A percentile compares a stretch with the other conserved stretches of the same genome.
Conservation (phyloP, 306 rosid genomes). For the Senna tora region DNA sequence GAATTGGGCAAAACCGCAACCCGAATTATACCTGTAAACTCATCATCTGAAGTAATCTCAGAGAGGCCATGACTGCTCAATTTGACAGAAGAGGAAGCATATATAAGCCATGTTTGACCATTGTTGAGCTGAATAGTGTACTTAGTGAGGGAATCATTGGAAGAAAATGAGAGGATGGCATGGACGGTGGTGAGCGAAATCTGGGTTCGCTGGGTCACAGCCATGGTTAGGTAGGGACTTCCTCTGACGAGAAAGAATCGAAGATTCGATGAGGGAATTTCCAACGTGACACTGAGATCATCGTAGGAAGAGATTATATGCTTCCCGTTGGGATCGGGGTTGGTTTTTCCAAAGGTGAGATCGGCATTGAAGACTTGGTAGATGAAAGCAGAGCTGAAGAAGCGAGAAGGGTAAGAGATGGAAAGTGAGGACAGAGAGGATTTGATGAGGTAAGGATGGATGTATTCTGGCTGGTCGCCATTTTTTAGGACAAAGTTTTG, state of each 20-base stretch:
- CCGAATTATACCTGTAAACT: slow-evolving; percentile 66
- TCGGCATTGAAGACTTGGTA: slow-evolving; percentile 74
- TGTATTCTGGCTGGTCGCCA: slow-evolving; percentile 73
- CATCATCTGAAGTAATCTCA: slow-evolving; percentile 45
- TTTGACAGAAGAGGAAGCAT: slow-evolving; percentile 58
- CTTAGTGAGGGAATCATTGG: slow-evolving; percentile 51
- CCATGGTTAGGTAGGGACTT: slow-evolving; percentile 70
- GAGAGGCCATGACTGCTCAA: slow-evolving; percentile 40
- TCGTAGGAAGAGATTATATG: slow-evolving; percentile 65
- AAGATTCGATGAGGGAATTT: slow-evolving; percentile 66
- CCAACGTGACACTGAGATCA: slow-evolving; percentile 79
- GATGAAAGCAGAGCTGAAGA: slow-evolving; percentile 52
- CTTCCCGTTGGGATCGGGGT: slow-evolving; percentile 25
- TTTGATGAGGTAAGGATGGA: slow-evolving; percentile 82
- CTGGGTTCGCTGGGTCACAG: slow-evolving; percentile 43
- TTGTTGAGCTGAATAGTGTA: slow-evolving; percentile 65
- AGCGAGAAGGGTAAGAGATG: slow-evolving; percentile 65
- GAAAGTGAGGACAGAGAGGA: slow-evolving; percentile 59
- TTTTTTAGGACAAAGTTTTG: slow-evolving; percentile 72
- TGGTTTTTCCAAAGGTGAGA: slow-evolving; percentile 53
- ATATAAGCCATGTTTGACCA: slow-evolving; percentile 76
- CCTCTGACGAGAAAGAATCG: slow-evolving; percentile 72
- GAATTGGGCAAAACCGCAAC: slow-evolving; percentile 59
- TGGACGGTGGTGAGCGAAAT: slow-evolving; percentile 69
- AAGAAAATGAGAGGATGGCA: slow-evolving; percentile 57